Evolutionary conservation across 768 basidiomycete species (phyloP), one percentile per base, ranked within the genome.

Genomic region (Cystoderma amianthinum): DNA sequence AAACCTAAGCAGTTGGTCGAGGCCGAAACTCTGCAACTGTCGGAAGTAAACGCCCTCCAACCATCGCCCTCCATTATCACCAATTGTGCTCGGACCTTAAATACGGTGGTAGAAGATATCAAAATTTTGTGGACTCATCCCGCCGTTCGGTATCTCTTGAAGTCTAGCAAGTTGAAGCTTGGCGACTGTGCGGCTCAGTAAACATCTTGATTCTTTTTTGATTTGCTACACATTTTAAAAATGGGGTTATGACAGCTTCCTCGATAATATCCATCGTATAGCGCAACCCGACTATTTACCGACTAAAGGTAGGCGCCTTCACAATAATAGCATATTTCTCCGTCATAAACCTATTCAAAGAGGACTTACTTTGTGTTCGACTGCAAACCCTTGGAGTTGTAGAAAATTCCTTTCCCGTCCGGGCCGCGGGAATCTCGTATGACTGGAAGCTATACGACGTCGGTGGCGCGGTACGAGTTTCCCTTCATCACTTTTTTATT

Each of bases 371-470:
- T 11, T 80, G 82, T 43, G 85, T 85, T 43, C 82, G 87, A 17
- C 62, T 91, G 23, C 86, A 86, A 62, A 89, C 87, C 0, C 61
- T 90, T 10, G 87, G 87, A 2, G 80, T 90, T 16, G 76, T 80
- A 43, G 86, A 90, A 49, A 84, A 88, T 54, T 67, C 74, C 1
- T 86, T 87, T 55, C 73, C 80, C 42, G 76, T 88, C 44, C 69
- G 70, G 44, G 71, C 80, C 46, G 76, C 72, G 30, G 80, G 81
- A 2, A 69, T 66, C 42, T 68, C 68, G 32, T 85, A 83, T 53
- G 74, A 80, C 40, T 90, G 87, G 86, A 74, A 79, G 43, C 65
- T 90, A 42, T 91, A 83, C 55, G 88, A 91, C 56, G 87, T 91
- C 25, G 86, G 87, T 30, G 88, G 88, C 35, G 82, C 84, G 39